Evolutionary conservation across 371 early-diverging fungal species (phyloP), one percentile per base, ranked within the genome.

Genomic region (Dipsacomyces acuminosporus): DNA sequence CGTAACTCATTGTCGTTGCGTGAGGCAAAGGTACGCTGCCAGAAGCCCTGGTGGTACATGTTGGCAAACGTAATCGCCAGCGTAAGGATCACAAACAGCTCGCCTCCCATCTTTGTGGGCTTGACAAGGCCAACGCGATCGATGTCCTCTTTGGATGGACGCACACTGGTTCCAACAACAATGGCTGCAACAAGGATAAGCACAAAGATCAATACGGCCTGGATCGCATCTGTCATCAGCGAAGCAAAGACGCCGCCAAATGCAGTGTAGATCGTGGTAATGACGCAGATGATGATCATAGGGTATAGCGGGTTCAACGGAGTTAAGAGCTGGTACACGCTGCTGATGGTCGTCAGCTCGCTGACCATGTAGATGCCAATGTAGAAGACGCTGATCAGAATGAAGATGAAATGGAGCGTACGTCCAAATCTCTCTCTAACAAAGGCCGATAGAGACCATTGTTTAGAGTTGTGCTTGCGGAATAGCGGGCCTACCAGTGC

Each of bases 231-330:
- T 33, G 72, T 72, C 23, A 72, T 30, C n/a, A 72, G 49, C n/a
- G 72, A 71, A 2, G 72, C 64, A n/a, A 40, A 59, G 35, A 72
- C 45, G 7, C 72, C 72, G 24, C 72, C 70, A 49, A 64, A 56
- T 14, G 64, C 54, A 38, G 62, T 57, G 45, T 59, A 66, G 22
- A 55, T 43, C 13, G 56, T 51, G 18, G 51, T 50, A 13, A 57
- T 51, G 18, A 61, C 34, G 15, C 51, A 43, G 4, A 70, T 41
- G 33, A 71, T 51, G 17, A 70, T 56, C 19, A 71, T 49, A 2
- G 62, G 62, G 8, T 44, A 21, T 18, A 41, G 35, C 25, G 48
- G 38, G 15, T 61, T 46, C 1, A 61, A 33, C 1, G 19, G 23
- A 24, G 59, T 61, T 35, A 72, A n/a, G 14, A 64, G 51, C 24